These are phyloP conservation scores for Lachnellula hyalina DNA, from an alignment of 2,329 filamentous ascomycete genomes.

Conservation along the genomic window DNA sequence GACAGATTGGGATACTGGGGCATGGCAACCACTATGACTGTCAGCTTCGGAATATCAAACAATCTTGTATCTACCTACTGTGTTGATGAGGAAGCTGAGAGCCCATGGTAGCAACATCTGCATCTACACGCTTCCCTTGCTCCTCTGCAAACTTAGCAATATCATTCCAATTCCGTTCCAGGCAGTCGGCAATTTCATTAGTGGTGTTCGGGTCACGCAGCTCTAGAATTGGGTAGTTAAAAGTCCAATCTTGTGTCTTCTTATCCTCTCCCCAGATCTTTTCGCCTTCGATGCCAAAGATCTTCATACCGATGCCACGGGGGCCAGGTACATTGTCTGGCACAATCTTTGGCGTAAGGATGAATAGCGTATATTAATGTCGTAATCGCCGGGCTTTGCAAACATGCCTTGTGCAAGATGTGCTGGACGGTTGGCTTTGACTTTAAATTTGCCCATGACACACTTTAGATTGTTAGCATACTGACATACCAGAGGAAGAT, in stretches of 20 bases:
- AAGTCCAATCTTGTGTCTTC: constrained; percentile 17
- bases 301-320: constrained; percentile 16
- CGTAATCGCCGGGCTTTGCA: constrained; percentile 13
- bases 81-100: constrained; percentile 9
- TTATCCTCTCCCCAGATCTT: constrained; percentile 19
- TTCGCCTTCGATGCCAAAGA: constrained; percentile 15
- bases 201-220: constrained; percentile 15
- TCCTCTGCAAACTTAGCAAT: constrained; percentile 15
- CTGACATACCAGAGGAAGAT: neutral
- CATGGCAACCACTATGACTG: constrained; percentile 12
- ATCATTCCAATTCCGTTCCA: constrained; percentile 17
- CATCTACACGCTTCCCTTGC: constrained; percentile 11
- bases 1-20: constrained; percentile 16
- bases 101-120: constrained; percentile 11
- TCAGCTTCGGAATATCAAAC: neutral
- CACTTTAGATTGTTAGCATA: constrained; percentile 4
- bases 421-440: constrained; percentile 13
- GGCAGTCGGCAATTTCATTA: constrained; percentile 15
- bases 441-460: constrained; percentile 15
- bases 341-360: constrained; percentile 16
- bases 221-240: constrained; percentile 16
- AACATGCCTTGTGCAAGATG: constrained; percentile 20
- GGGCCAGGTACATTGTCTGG: constrained; percentile 15
- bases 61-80: constrained; percentile 1
- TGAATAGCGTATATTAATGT: constrained; percentile 16